Conservation (phyloP, 257 asterid species). For the Rehmannia glutinosa region DNA sequence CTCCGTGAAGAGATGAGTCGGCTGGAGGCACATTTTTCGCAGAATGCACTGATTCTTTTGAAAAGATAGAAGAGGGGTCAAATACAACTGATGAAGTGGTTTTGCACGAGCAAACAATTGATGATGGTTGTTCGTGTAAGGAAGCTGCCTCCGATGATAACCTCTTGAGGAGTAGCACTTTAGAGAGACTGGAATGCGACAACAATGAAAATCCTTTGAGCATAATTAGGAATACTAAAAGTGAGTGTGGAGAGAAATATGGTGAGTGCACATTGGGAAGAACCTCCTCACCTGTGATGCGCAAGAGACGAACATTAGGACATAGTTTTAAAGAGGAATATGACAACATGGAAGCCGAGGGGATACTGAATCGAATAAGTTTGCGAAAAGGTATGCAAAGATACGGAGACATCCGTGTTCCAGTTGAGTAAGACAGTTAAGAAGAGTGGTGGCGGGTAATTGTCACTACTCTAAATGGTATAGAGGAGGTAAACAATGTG, state of each 20-base stretch:
- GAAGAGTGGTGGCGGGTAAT: constrained; percentile 27
- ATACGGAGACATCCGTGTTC: constrained; percentile 60
- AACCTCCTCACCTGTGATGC: constrained; percentile 20
- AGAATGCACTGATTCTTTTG: constrained; percentile 24
- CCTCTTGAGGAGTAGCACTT: constrained; percentile 24
- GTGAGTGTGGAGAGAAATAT: constrained; percentile 31
- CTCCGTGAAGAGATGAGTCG: constrained; percentile 41
- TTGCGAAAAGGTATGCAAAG: constrained; percentile 50
- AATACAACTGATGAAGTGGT: constrained; percentile 9
- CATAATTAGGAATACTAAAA: constrained; percentile 19
- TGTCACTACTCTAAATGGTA: too few relatives aligned
- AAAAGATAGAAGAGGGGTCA: constrained; percentile 1
- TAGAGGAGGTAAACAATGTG: too few relatives aligned
- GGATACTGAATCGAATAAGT: constrained; percentile 38
- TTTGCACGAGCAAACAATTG: constrained; percentile 11
- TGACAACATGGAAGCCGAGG: constrained; percentile 46
- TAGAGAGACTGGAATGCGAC: constrained; percentile 28
- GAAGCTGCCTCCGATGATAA: constrained; percentile 6
- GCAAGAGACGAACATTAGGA: constrained; percentile 39
- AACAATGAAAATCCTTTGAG: constrained; percentile 20
- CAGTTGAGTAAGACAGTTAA: constrained; percentile 49
- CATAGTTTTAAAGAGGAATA: constrained; percentile 41
- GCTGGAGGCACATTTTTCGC: constrained; percentile 7
- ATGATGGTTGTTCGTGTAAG: constrained; percentile 8
- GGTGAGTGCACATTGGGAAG: constrained; percentile 8